A percentile compares a stretch with the other conserved stretches of the same genome.
Conservation (phyloP, 495 filamentous ascomycete genomes). For the Gamarada debralockiae region DNA sequence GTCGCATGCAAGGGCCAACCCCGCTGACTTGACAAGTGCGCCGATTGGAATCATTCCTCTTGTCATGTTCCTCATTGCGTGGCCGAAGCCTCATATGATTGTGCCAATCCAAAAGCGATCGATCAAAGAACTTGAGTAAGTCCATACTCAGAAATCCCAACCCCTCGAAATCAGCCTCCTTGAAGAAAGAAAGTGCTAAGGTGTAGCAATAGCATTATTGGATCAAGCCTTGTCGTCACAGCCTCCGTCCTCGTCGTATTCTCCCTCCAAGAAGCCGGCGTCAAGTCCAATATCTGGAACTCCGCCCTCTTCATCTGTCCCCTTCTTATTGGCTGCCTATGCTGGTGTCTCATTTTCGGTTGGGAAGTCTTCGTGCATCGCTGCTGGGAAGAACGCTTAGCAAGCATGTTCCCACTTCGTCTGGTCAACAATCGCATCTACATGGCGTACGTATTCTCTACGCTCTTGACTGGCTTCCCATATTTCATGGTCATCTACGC, state of each 20-base stretch:
- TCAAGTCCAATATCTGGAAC: slow-evolving; percentile 40
- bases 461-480: slow-evolving; percentile 50
- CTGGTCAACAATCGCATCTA: slow-evolving; percentile 36
- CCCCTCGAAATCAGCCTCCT: no score
- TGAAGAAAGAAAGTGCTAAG: no score
- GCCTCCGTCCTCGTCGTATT: slow-evolving; percentile 55
- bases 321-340: slow-evolving; percentile 37
- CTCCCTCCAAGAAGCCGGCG: slow-evolving; percentile 53
- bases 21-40: slow-evolving; percentile 13
- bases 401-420: slow-evolving; percentile 40
- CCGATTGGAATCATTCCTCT: slow-evolving; percentile 13
- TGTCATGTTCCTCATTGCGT: slow-evolving; percentile 13
- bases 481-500: slow-evolving; percentile 54
- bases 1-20: slow-evolving; percentile 19
- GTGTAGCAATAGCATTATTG: slow-evolving; percentile 40
- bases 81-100: slow-evolving; percentile 15
- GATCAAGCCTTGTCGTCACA: slow-evolving; percentile 47
- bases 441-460: slow-evolving; percentile 37
- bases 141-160: no score
- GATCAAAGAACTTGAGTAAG: slow-evolving; percentile 42
- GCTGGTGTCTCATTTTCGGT: slow-evolving; percentile 41
- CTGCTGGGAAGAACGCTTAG: slow-evolving; percentile 36
- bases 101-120: slow-evolving; percentile 1
- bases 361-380: slow-evolving; percentile 42
- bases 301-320: slow-evolving; percentile 39